These are phyloP conservation scores for Atalantia buxifolia DNA, from an alignment of 345 rosid species.

Conservation along the genomic window DNA sequence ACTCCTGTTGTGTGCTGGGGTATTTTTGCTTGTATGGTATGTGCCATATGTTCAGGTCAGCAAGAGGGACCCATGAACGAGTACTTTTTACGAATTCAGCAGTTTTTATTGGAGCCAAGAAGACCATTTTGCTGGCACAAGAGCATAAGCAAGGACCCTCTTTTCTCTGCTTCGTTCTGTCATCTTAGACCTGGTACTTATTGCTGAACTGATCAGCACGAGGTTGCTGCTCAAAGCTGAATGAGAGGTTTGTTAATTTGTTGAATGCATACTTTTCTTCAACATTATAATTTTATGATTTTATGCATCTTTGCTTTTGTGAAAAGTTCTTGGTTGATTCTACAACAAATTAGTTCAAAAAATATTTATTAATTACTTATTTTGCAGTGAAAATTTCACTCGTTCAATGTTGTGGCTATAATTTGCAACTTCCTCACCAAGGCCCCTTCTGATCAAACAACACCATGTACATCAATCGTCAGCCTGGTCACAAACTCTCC, in stretches of 20 bases:
- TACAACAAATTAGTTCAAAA: not conserved
- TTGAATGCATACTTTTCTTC: too few species aligned
- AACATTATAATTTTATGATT: too few species aligned
- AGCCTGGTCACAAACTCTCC: not conserved
- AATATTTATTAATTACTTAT: not conserved
- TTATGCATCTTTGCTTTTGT: not conserved
- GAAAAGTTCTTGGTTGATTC: not conserved
- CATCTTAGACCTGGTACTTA: slow-evolving; percentile 85
- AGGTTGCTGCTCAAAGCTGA: slow-evolving; percentile 82
- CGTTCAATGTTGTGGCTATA: slow-evolving; percentile 95
- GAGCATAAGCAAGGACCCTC: slow-evolving; percentile 83
- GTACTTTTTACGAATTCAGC: slow-evolving; percentile 62
- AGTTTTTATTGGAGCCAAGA: slow-evolving; percentile 93
- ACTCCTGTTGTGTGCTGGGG: not conserved
- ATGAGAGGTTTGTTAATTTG: slow-evolving; percentile 53
- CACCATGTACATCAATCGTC: not conserved
- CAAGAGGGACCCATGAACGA: slow-evolving; percentile 96
- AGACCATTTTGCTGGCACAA: slow-evolving; percentile 85
- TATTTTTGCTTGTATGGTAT: slow-evolving; percentile 39
- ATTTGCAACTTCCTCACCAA: slow-evolving; percentile 94
- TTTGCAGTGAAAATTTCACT: slow-evolving; percentile 84
- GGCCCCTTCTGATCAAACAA: slow-evolving; percentile 48
- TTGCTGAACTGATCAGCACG: slow-evolving; percentile 78
- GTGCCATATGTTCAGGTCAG: slow-evolving; percentile 93
- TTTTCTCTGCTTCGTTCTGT: slow-evolving; percentile 83